A percentile compares a stretch with the other conserved stretches of the same genome.
Evolutionary conservation across 805 yeast species (phyloP).

Genomic region (Candida succiphila): DNA sequence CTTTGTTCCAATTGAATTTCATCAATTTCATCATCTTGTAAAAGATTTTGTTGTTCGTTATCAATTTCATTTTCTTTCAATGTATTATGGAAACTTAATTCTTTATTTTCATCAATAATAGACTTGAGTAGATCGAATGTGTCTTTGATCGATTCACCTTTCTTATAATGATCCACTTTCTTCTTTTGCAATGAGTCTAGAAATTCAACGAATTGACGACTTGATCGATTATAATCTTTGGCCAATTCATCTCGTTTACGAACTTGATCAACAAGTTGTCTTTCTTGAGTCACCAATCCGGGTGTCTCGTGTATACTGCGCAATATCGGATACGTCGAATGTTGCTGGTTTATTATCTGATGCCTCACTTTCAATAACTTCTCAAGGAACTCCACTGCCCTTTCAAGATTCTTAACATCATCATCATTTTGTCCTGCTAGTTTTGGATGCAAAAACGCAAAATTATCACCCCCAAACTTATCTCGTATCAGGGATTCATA

Average conservation of each 20-base stretch:
- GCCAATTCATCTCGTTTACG: constrained; percentile 2
- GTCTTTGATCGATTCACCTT: neutral
- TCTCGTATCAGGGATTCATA: neutral
- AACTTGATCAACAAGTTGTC: constrained; percentile 1
- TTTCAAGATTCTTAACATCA: neutral
- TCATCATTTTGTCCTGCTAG: neutral
- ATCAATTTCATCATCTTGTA: constrained; percentile 6
- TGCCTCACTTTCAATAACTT: constrained; percentile 3
- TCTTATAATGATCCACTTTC: neutral
- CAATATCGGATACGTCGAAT: constrained; percentile 7
- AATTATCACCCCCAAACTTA: neutral
- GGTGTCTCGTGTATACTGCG: constrained; percentile 3
- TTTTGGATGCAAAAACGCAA: neutral
- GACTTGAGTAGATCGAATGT: neutral
- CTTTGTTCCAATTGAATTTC: constrained; percentile 4
- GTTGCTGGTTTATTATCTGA: constrained; percentile 4
- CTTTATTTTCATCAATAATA: constrained; percentile 1
- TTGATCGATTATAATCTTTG: neutral
- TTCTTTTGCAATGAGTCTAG: neutral
- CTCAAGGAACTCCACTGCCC: constrained; percentile 2
- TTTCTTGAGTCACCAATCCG: constrained; percentile 1
- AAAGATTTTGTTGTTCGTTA: too few relatives aligned
- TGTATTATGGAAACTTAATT: constrained; percentile 6
- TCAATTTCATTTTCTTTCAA: constrained; percentile 8
- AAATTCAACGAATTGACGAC: neutral